Percentiles rank a stretch among this genome's conserved stretches.
Conservation (phyloP, 371 early-diverging fungal genomes). For the Mortierella sp. region DNA sequence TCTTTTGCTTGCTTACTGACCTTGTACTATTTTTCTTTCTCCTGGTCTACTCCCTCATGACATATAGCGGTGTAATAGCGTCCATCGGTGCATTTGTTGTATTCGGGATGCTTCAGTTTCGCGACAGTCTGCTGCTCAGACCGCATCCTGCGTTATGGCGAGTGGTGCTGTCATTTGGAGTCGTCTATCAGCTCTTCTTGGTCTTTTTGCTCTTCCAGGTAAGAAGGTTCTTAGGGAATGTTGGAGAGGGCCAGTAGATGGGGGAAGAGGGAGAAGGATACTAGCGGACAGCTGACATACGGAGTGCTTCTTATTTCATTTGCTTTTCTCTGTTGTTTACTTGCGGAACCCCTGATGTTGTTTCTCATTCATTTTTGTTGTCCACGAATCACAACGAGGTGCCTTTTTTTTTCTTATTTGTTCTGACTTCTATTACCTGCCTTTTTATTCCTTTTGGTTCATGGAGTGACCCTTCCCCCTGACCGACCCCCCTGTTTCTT, state of each 20-base stretch:
- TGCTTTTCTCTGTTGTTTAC: neutral
- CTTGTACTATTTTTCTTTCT: neutral
- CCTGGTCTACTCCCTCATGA: neutral
- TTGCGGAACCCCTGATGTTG: neutral
- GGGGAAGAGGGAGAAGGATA: no score
- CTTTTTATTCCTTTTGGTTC: neutral
- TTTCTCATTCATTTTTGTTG: neutral
- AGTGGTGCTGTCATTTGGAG: conserved; percentile 85
- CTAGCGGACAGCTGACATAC: neutral
- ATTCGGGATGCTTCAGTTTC: conserved; percentile 90
- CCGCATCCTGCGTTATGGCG: conserved; percentile 98
- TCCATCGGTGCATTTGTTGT: conserved; percentile 82
- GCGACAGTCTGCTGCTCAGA: conserved; percentile 95
- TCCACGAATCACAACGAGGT: neutral
- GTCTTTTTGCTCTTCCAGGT: conserved; percentile 94
- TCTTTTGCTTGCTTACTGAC: neutral
- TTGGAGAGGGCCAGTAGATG: neutral
- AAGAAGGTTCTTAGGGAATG: conserved; percentile 12
- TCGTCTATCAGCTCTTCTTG: conserved; percentile 89
- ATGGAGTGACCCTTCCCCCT: neutral
- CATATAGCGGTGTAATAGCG: conserved; percentile 73
- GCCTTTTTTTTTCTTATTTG: neutral
- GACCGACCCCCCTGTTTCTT: neutral
- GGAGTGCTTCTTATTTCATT: no score
- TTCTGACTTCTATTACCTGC: no score